Percentiles rank a stretch among this genome's conserved stretches.
phyloP scores from a whole-genome alignment of 2,329 filamentous ascomycete species.

The Fusarium multiceps region DNA sequence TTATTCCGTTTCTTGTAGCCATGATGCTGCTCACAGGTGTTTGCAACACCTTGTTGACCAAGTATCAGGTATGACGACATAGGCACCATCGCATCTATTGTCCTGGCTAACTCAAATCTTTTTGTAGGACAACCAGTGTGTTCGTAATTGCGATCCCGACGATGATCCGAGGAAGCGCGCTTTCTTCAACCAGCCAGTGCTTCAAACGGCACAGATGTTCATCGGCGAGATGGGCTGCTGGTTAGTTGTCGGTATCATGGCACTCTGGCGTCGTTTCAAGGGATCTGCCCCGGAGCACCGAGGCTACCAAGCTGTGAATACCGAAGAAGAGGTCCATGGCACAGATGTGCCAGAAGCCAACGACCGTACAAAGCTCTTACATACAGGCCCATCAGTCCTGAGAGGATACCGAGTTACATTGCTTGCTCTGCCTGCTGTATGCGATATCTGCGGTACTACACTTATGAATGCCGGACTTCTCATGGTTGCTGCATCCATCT shows the following conservation, averaged over 20 bases:
- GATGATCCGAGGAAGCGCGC: conserved; percentile 72
- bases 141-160: conserved; percentile 81
- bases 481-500: conserved; percentile 95
- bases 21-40: conserved; percentile 98
- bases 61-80: conserved; percentile 79
- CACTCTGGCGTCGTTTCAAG: conserved; percentile 70
- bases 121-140: conserved; percentile 91
- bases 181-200: conserved; percentile 92
- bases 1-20: conserved; percentile 86
- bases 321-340: conserved; percentile 59
- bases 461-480: conserved; percentile 96
- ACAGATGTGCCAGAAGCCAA: conserved; percentile 56
- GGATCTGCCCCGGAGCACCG: conserved; percentile 57
- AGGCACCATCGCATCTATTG: neutral
- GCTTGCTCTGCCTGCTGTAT: conserved; percentile 86
- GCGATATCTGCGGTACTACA: conserved; percentile 94
- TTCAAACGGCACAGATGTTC: conserved; percentile 99
- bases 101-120: conserved; percentile 9
- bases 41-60: conserved; percentile 96
- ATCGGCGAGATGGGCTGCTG: conserved; percentile 96
- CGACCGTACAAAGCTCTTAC: conserved; percentile 54
- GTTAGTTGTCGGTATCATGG: conserved; percentile 82
- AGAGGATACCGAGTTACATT: conserved; percentile 77
- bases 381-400: conserved; percentile 70
- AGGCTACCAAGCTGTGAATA: conserved; percentile 75